Conservation (phyloP, 2,329 filamentous ascomycete genomes). For the Colletotrichum godetiae region DNA sequence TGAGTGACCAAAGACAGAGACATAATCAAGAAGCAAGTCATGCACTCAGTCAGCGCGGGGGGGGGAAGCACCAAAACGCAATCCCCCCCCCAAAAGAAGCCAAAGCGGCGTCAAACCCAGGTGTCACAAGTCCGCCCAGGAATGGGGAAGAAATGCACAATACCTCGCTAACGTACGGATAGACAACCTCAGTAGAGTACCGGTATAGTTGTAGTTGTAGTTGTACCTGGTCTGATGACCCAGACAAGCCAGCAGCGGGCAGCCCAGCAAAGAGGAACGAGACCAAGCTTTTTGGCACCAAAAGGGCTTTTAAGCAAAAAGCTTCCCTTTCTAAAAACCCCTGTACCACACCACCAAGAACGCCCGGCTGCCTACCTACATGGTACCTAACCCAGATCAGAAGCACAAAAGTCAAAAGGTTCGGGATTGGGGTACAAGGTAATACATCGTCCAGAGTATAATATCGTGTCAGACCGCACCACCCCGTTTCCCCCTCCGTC, state of each 20-base stretch:
- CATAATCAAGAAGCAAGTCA: background rate
- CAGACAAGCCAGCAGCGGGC: background rate
- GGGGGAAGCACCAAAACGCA: background rate
- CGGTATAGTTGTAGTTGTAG: no score
- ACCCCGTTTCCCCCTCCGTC: background rate
- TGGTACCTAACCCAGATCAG: background rate
- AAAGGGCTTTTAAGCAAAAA: background rate
- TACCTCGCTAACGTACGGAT: no score
- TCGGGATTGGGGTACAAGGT: no score
- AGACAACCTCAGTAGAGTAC: no score
- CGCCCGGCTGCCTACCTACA: background rate
- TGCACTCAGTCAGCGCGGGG: background rate
- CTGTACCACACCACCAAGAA: background rate
- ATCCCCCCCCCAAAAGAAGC: background rate
- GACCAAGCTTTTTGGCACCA: background rate
- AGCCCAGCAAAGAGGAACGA: no score
- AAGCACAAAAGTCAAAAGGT: no score
- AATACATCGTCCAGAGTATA: background rate
- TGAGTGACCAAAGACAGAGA: background rate
- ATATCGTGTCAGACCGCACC: conserved; percentile 11
- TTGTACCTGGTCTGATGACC: background rate
- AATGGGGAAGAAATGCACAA: background rate
- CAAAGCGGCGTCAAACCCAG: conserved; percentile 6
- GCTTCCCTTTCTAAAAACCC: background rate
- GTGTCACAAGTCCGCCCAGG: background rate